phyloP scores from a whole-genome alignment of 1,139 yeast genomes.

The Geotrichum fermentans region DNA sequence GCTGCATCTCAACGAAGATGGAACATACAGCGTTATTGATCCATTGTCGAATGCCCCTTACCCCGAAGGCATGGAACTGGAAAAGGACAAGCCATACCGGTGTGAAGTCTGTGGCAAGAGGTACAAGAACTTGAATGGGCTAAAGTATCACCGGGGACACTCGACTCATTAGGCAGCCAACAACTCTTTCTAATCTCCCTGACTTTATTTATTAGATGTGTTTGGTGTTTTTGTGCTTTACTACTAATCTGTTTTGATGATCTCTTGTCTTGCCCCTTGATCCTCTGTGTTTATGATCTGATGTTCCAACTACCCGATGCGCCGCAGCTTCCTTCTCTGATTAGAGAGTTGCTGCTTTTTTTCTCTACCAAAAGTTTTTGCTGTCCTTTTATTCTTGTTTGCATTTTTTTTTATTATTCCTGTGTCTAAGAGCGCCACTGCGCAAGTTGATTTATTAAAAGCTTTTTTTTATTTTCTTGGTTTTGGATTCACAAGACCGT shows the following conservation, averaged over 20 bases:
- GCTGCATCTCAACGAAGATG: conserved; percentile 84
- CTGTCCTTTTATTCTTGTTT: neutral
- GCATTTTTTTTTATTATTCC: neutral
- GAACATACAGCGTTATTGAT: conserved; percentile 85
- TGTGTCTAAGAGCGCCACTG: too few species aligned
- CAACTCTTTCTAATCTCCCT: neutral
- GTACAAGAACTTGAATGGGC: conserved; percentile 90
- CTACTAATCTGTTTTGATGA: neutral
- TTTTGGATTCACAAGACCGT: too few species aligned
- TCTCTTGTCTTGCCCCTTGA: neutral
- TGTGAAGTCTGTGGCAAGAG: conserved; percentile 98
- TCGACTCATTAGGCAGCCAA: conserved; percentile 69
- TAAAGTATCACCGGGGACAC: conserved; percentile 95
- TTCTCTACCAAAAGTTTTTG: neutral
- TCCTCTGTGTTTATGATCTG: too few species aligned
- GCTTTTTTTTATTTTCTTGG: too few species aligned
- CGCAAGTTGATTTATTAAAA: too few species aligned
- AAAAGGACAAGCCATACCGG: conserved; percentile 95
- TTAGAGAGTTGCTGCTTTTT: too few species aligned
- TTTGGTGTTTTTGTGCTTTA: neutral
- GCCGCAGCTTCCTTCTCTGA: too few species aligned
- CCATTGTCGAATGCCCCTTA: conserved; percentile 90
- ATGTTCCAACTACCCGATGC: too few species aligned
- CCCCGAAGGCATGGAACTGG: conserved; percentile 85
- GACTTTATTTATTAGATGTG: conserved; percentile 7